A percentile compares a stretch with the other conserved stretches of the same genome.
phyloP scores from a whole-genome alignment of 495 filamentous ascomycete species.

The Penicillium paradoxum region DNA sequence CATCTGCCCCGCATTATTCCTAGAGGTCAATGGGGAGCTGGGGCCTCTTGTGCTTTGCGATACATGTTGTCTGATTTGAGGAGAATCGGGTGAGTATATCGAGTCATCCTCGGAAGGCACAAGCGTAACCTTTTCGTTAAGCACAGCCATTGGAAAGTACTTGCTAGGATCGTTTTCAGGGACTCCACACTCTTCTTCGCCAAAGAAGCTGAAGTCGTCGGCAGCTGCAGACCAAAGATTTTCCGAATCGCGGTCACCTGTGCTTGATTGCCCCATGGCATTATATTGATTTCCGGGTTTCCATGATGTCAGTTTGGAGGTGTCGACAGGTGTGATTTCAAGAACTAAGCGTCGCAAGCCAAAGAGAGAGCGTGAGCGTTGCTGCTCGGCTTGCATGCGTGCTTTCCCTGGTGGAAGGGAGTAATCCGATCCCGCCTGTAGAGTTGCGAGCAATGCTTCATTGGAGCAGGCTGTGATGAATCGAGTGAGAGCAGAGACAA shows the following conservation, averaged over 20 bases:
- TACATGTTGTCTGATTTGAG: conserved; percentile 1
- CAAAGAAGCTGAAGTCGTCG: conserved; percentile 62
- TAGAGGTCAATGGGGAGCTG: not conserved
- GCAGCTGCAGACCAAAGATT: conserved; percentile 55
- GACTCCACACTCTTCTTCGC: conserved; percentile 54
- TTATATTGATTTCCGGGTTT: conserved; percentile 35
- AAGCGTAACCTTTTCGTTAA: conserved; percentile 42
- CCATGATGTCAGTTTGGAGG: conserved; percentile 28
- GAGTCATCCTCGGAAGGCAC: conserved; percentile 33
- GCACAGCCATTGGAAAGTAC: conserved; percentile 40
- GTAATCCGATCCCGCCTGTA: conserved; percentile 50
- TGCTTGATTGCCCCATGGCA: conserved; percentile 48
- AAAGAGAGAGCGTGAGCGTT: conserved; percentile 47
- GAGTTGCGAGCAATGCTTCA: conserved; percentile 50
- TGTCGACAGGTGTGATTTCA: conserved; percentile 46
- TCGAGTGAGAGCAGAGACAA: conserved; percentile 44
- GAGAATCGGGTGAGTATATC: conserved; percentile 12
- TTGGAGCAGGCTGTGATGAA: conserved; percentile 59
- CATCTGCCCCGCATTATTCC: conserved; percentile 5
- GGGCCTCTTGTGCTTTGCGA: not conserved
- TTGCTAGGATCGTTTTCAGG: conserved; percentile 39
- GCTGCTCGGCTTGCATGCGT: conserved; percentile 35
- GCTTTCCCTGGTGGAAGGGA: conserved; percentile 46
- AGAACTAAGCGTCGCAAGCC: conserved; percentile 52
- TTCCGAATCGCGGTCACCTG: conserved; percentile 58